These are phyloP conservation scores for Prunus dulcis DNA, from an alignment of 306 rosid species.

Conservation along the genomic window DNA sequence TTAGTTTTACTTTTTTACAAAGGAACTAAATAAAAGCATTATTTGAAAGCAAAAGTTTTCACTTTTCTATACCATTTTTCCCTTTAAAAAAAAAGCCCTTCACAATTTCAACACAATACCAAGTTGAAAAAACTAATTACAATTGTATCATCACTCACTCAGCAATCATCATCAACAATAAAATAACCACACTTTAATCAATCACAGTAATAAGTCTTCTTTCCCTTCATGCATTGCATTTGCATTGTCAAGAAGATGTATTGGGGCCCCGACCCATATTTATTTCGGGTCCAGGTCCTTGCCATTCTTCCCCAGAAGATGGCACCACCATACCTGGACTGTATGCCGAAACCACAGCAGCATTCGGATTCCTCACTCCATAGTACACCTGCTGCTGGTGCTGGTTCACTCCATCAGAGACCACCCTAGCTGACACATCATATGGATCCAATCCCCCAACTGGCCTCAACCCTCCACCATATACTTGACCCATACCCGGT, in stretches of 20 bases:
- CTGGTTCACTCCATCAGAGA: constrained; percentile 40
- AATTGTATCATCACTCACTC: neutral
- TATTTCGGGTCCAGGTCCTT: constrained; percentile 44
- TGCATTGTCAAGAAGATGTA: constrained; percentile 7
- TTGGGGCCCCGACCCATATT: constrained; percentile 45
- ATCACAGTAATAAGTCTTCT: neutral
- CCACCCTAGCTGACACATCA: constrained; percentile 33
- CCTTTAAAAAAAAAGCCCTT: no score
- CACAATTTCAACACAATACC: neutral
- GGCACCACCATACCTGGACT: constrained; percentile 37
- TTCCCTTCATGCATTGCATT: neutral
- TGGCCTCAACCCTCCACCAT: constrained; percentile 47
- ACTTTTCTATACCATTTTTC: neutral
- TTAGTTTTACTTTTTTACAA: neutral
- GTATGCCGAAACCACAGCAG: constrained; percentile 14
- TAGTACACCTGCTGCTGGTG: constrained; percentile 39
- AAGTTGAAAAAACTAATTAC: neutral
- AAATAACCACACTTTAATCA: constrained; percentile 15
- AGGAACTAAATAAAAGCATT: neutral
- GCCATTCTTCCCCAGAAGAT: constrained; percentile 48
- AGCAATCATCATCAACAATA: neutral
- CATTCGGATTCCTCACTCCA: constrained; percentile 38
- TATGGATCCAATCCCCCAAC: constrained; percentile 36
- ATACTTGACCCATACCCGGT: constrained; percentile 51
- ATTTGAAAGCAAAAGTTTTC: neutral